Conservation (phyloP, 768 basidiomycete genomes). For the Hygrocybe punicea region DNA sequence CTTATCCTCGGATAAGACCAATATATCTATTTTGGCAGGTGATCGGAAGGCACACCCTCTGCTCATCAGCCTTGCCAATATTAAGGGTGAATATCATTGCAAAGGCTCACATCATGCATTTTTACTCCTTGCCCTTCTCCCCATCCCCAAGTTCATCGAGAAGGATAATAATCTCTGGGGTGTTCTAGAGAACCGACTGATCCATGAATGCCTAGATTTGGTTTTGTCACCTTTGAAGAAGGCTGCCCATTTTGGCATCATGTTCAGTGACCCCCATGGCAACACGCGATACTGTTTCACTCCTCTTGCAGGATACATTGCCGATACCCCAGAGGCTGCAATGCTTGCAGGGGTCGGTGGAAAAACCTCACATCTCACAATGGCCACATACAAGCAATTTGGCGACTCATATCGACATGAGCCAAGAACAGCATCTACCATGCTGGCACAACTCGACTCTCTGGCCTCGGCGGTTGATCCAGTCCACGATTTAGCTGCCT, state of each 20-base stretch:
- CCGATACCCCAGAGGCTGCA: constrained; percentile 33
- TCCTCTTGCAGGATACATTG: constrained; percentile 30
- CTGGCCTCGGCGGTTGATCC: constrained; percentile 10
- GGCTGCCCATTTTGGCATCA: constrained; percentile 24
- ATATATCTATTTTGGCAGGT: too few species aligned
- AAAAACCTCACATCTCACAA: constrained; percentile 32
- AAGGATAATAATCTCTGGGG: constrained; percentile 20
- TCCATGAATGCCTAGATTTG: constrained; percentile 30
- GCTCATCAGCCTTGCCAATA: too few species aligned
- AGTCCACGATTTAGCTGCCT: constrained; percentile 22
- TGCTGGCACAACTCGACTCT: constrained; percentile 15
- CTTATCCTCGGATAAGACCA: too few species aligned
- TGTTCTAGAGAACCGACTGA: constrained; percentile 25
- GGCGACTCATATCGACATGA: constrained; percentile 29
- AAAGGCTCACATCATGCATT: too few species aligned
- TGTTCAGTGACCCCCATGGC: constrained; percentile 30
- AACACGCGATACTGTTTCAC: constrained; percentile 24
- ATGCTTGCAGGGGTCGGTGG: constrained; percentile 28
- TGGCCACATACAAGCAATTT: constrained; percentile 29
- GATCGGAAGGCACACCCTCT: too few species aligned
- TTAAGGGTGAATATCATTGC: too few species aligned
- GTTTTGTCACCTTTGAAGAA: constrained; percentile 29
- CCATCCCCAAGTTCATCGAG: constrained; percentile 30
- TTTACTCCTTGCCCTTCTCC: constrained; percentile 28
- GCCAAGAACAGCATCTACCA: constrained; percentile 21